Conservation (phyloP, 2,329 filamentous ascomycete species). For the Ceratocystis diversiconidia region DNA sequence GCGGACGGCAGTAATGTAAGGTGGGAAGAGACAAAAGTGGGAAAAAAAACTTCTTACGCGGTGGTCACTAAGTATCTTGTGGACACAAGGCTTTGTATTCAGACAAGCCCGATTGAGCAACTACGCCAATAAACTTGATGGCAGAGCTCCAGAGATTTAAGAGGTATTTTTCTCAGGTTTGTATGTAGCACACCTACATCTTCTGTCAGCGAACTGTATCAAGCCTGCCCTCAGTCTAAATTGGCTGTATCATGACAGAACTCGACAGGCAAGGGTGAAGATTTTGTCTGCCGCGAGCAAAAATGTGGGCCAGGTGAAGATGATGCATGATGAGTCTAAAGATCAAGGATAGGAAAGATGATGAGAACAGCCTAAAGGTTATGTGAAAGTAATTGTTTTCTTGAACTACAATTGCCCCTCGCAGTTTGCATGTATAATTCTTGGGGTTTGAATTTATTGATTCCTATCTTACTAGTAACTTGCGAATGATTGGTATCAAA, state of each 20-base stretch:
- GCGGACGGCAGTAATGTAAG: no score
- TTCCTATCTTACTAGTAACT: no score
- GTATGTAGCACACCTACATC: not conserved
- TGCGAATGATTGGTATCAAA: no score
- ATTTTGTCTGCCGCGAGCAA: not conserved
- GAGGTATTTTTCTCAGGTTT: no score
- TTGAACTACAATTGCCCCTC: no score
- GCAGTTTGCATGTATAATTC: no score
- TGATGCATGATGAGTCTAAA: not conserved
- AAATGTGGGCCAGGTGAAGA: not conserved
- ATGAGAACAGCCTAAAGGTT: not conserved
- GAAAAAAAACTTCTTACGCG: conserved; percentile 8
- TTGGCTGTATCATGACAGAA: not conserved
- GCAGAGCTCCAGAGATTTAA: not conserved
- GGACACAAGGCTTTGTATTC: not conserved
- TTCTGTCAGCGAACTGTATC: not conserved
- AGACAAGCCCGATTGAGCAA: not conserved
- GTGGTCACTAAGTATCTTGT: conserved; percentile 1
- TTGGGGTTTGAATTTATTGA: no score
- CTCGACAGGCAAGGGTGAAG: not conserved
- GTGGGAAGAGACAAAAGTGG: not conserved
- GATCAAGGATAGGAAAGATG: not conserved
- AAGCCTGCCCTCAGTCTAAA: not conserved
- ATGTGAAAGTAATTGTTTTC: not conserved
- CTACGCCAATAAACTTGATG: not conserved